Evolutionary conservation across 805 yeast genomes (phyloP), one percentile per base, ranked within the genome.

Genomic region (Lipomyces sp.): DNA sequence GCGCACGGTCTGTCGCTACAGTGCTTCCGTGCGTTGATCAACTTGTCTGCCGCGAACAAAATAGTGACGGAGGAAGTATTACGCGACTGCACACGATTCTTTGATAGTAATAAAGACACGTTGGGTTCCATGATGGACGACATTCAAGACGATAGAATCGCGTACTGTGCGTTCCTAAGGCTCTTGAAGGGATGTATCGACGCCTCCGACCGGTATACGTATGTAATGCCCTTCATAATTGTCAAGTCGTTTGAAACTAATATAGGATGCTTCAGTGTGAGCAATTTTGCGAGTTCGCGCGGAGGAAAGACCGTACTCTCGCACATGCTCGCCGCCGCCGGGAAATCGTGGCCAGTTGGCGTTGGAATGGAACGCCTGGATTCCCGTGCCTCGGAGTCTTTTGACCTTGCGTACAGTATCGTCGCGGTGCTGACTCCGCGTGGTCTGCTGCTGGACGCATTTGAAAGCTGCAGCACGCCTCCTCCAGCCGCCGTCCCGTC

Each of bases 1-100:
- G n/a, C n/a, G n/a, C n/a, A n/a, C n/a, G n/a, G n/a, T n/a, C n/a
- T n/a, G n/a, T n/a, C n/a, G n/a, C n/a, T n/a, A n/a, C n/a, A n/a
- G n/a, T n/a, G n/a, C n/a, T 41, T 39, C n/a, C n/a, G 36, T 13
- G 44, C 39, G 2, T 23, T 52, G 18, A 55, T 49, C 11, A 52
- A 52, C 36, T 24, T 52, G 26, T 40, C 42, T 24, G 57, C 57
- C 2, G 24, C 50, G 23, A 49, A 52, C 26, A 47, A 45, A 8
- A 23, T 16, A 11, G 11, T 44, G 4, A 43, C 32, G 33, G 45
- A 37, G 8, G 28, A 35, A 19, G 33, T 51, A 14, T 41, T 39
- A 48, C 19, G 38, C 23, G 51, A 37, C 7, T 51, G 47, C 24
- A 22, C 47, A n/a, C 14, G 24, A 11, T 40, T 38, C 2, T 39